These are phyloP conservation scores for Trametes meyenii DNA, from an alignment of 768 basidiomycete genomes.

Conservation along the genomic window DNA sequence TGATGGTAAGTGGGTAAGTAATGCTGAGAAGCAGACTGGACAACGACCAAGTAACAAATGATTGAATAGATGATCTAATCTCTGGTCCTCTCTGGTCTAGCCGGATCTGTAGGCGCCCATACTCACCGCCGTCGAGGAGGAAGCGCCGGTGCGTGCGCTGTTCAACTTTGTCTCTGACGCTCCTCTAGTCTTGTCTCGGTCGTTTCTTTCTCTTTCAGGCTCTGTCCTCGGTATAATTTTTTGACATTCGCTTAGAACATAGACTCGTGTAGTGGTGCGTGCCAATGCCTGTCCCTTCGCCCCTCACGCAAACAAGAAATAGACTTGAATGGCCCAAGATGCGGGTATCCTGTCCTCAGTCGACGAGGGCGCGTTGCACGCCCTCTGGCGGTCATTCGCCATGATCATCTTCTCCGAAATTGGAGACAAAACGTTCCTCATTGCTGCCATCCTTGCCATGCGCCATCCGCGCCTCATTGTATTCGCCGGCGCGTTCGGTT, in stretches of 20 bases:
- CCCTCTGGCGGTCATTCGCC: conserved; percentile 75
- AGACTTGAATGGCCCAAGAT: conserved; percentile 26
- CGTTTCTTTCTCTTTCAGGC: not conserved
- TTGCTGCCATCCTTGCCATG: conserved; percentile 91
- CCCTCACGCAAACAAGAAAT: not conserved
- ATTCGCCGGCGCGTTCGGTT: conserved; percentile 86
- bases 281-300: no score
- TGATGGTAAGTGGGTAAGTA: no score
- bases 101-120: no score
- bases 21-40: no score
- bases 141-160: no score
- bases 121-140: no score
- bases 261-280: not conserved
- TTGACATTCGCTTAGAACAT: no score
- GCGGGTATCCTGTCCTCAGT: conserved; percentile 9
- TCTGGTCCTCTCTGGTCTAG: no score
- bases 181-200: no score
- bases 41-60: no score
- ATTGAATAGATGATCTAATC: no score
- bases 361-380: conserved; percentile 44
- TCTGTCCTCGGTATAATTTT: not conserved
- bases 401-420: conserved; percentile 95
- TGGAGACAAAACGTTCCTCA: conserved; percentile 93
- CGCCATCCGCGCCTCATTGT: conserved; percentile 86
- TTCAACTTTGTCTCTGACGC: no score